A percentile compares a stretch with the other conserved stretches of the same genome.
These are phyloP conservation scores for Plantago coronopus DNA, from an alignment of 305 asterid species.

Conservation along the genomic window DNA sequence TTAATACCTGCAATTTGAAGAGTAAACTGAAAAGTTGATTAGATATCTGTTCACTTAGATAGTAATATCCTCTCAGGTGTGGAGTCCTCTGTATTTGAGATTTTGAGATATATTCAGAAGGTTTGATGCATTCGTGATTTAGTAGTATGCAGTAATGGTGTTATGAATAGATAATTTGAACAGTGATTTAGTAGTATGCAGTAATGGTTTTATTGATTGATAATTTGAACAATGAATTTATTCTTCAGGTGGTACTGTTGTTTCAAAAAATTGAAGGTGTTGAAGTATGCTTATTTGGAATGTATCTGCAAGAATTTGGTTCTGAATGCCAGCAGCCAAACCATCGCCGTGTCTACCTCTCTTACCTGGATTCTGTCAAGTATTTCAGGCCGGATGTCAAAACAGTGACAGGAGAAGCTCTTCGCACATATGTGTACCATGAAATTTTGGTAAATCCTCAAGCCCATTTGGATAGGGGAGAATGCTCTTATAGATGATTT, in stretches of 20 bases:
- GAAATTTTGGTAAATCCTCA: conserved; percentile 77
- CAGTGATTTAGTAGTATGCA: conserved; percentile 12
- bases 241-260: conserved; percentile 73
- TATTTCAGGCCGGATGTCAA: conserved; percentile 96
- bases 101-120: conserved; percentile 7
- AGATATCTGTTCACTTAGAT: not conserved
- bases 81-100: conserved; percentile 2
- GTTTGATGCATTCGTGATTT: conserved; percentile 12
- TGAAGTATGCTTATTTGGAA: conserved; percentile 97
- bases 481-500: conserved; percentile 9
- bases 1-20: not conserved
- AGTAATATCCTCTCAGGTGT: not conserved
- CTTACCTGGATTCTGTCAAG: conserved; percentile 96
- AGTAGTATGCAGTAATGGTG: conserved; percentile 2
- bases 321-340: conserved; percentile 95
- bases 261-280: conserved; percentile 98
- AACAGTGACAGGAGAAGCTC: conserved; percentile 95
- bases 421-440: conserved; percentile 94
- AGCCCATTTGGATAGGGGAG: conserved; percentile 6
- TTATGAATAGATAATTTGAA: conserved; percentile 16
- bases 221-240: conserved; percentile 25
- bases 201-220: conserved; percentile 5
- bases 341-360: conserved; percentile 95
- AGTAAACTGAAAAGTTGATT: not conserved
- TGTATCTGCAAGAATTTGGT: conserved; percentile 99